phyloP scores from a whole-genome alignment of 176 grass and related monocot genomes.

The Poa pratensis region DNA sequence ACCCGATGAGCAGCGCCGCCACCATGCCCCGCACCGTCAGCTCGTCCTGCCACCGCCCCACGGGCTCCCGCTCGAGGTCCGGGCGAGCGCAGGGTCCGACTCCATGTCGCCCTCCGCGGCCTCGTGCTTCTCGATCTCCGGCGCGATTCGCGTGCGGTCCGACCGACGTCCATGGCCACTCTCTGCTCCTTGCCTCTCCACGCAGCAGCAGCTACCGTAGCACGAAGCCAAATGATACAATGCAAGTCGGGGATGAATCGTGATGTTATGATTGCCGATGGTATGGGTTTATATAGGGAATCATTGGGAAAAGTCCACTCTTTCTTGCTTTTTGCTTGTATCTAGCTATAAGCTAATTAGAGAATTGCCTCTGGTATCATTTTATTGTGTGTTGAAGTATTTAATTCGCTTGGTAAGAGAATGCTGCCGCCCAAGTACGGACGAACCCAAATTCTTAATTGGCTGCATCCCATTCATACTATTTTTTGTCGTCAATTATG shows the following conservation, averaged over 20 bases:
- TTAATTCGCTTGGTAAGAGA: neutral
- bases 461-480: neutral
- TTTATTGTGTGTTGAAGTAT: neutral
- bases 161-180: constrained; percentile 18
- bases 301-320: constrained; percentile 36
- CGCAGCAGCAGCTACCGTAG: neutral
- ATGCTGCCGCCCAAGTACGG: neutral
- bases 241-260: neutral
- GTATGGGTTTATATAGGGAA: constrained; percentile 32
- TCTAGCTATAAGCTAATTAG: neutral
- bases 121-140: constrained; percentile 43
- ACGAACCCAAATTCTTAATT: neutral
- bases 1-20: constrained; percentile 62
- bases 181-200: neutral
- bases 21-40: constrained; percentile 70
- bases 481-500: neutral
- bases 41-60: constrained; percentile 75
- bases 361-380: neutral
- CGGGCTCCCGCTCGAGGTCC: constrained; percentile 34
- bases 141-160: neutral
- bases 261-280: neutral
- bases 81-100: constrained; percentile 33
- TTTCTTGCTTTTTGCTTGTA: neutral
- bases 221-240: neutral
- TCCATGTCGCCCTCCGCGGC: constrained; percentile 45